Percentiles rank a stretch among this genome's conserved stretches.
phyloP scores from a whole-genome alignment of 2,329 filamentous ascomycete species.

The Fusarium mundagurra region DNA sequence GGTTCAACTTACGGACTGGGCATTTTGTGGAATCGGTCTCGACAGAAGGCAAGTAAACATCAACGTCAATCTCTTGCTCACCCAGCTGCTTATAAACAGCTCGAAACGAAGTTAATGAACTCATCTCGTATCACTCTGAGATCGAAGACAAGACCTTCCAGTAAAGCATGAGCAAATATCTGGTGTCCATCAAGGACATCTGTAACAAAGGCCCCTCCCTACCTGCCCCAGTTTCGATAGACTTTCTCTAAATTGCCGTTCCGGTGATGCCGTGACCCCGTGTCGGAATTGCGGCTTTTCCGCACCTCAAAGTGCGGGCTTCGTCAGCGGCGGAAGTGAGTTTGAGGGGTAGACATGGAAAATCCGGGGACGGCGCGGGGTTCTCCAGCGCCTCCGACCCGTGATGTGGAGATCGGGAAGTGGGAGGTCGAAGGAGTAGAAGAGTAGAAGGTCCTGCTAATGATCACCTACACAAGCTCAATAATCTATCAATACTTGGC shows the following conservation, averaged over 20 bases:
- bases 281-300: not conserved
- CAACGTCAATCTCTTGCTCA: not conserved
- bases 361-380: not conserved
- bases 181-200: not conserved
- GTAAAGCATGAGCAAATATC: not conserved
- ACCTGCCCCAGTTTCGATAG: not conserved
- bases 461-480: not conserved
- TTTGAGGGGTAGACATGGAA: not conserved
- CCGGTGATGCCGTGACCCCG: not conserved
- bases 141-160: too few relatives aligned
- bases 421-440: not conserved
- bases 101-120: not conserved
- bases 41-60: not conserved
- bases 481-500: not conserved
- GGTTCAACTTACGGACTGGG: not conserved
- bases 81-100: not conserved
- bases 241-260: accelerated
- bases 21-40: accelerated
- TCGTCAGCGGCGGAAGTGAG: not conserved
- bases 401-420: not conserved
- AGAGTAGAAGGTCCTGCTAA: not conserved
- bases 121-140: not conserved
- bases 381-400: not conserved
- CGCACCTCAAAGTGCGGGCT: not conserved
- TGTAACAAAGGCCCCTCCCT: not conserved